These are phyloP conservation scores for Plantago ovata DNA, from an alignment of 257 asterid genomes.

Conservation along the genomic window DNA sequence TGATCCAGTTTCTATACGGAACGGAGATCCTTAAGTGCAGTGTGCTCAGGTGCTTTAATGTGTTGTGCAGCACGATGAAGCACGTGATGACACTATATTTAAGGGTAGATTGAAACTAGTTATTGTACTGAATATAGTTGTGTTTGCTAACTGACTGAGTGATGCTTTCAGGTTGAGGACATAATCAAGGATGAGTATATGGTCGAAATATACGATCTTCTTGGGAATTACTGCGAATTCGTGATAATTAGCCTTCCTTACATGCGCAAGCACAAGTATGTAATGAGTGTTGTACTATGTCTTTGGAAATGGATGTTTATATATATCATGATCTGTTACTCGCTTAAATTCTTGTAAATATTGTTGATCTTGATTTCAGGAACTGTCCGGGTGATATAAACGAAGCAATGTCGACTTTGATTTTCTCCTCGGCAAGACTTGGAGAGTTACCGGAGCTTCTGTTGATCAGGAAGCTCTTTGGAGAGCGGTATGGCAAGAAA, in stretches of 20 bases:
- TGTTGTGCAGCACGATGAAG: no score
- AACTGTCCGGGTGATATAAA: constrained; percentile 74
- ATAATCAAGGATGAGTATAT: constrained; percentile 47
- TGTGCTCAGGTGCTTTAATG: no score
- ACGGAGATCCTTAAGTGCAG: no score
- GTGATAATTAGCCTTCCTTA: constrained; percentile 45
- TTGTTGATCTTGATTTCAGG: constrained; percentile 29
- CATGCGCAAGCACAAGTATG: constrained; percentile 60
- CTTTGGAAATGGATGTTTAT: neutral
- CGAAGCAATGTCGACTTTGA: constrained; percentile 65
- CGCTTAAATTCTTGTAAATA: neutral
- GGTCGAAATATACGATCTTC: constrained; percentile 53
- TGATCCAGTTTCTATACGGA: no score
- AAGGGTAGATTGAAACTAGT: no score
- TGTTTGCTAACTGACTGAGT: no score
- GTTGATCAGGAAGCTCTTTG: constrained; percentile 51
- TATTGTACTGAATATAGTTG: no score
- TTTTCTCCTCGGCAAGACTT: constrained; percentile 76
- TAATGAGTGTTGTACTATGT: neutral
- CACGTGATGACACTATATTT: no score
- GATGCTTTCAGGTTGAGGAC: constrained; percentile 61
- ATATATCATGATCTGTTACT: no score
- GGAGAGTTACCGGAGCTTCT: constrained; percentile 77
- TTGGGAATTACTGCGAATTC: constrained; percentile 59
- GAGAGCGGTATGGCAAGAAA: constrained; percentile 53